Evolutionary conservation across 148 eudicot genomes (phyloP), one percentile per base, ranked within the genome.

Genomic region (Selenicereus undatus): DNA sequence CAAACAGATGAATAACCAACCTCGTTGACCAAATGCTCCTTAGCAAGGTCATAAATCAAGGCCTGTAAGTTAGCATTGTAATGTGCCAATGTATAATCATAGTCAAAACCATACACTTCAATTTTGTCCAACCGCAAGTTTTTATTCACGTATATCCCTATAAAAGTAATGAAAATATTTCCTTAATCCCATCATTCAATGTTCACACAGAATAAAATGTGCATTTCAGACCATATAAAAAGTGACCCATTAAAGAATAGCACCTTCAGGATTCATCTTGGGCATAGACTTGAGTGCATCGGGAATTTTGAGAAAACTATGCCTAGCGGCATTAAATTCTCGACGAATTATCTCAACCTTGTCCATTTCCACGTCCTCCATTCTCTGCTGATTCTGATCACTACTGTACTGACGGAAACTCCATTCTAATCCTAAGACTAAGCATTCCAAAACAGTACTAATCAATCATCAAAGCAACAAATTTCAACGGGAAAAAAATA

Each of bases 11-110:
- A 30, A 6, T 32, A 82, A 81, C 92, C 54, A 69, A 97, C 99
- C 99, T 97, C 99, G 75, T 91, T 90, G 73, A 97, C 99, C 83
- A 97, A 85, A 87, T 92, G 91, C 90, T 94, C 93, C 86, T 97
- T 97, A 4, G 99, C 99, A 84, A 92, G 97, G 73, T 97, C 92
- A 73, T 94, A 97, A 36, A 97, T 94, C 87, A 97, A 88, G 35
- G 90, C 81, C 82, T 97, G 99, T 74, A 97, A 81, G 84, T 90
- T 76, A 48, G 90, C 78, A 36, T 98, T 92, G 88, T 97, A 97
- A 87, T 97, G 98, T 11, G 98, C 99, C 87, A 97, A 86, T 66
- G 99, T 97, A 77, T 94, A 97, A 85, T 97, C 99, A 87, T 97
- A 97, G 83, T 97, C 99, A 82, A 97, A 97, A 4, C 99, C 98